Conservation (phyloP, 2,329 filamentous ascomycete genomes). For the Tolypocladium inflatum region DNA sequence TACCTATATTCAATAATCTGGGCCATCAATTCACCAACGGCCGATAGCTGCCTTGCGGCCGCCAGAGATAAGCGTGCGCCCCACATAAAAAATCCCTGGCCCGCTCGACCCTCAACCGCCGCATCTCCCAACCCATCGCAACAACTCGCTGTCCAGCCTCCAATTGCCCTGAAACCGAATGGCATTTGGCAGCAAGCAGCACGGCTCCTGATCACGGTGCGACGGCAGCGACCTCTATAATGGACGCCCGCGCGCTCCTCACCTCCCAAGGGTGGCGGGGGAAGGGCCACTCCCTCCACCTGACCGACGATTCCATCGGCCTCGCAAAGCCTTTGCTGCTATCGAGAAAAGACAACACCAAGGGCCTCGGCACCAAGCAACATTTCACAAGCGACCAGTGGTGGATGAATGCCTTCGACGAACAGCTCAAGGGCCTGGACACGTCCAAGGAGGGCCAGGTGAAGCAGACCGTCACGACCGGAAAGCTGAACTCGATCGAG, state of each 20-base stretch:
- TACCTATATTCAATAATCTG: too few species aligned
- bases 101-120: not conserved
- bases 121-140: not conserved
- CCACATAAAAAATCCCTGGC: not conserved
- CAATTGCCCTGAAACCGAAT: not conserved
- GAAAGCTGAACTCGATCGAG: slow-evolving; percentile 47
- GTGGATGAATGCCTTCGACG: slow-evolving; percentile 95
- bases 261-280: slow-evolving; percentile 85
- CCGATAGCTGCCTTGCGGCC: not conserved
- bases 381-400: slow-evolving; percentile 71
- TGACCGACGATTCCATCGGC: slow-evolving; percentile 60
- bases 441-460: slow-evolving; percentile 47
- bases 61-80: not conserved
- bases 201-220: not conserved
- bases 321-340: slow-evolving; percentile 77
- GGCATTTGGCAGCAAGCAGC: not conserved
- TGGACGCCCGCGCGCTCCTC: slow-evolving; percentile 81
- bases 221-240: slow-evolving; percentile 22
- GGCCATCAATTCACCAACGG: too few species aligned
- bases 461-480: slow-evolving; percentile 44
- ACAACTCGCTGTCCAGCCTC: not conserved
- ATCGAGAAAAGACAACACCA: slow-evolving; percentile 69
- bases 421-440: slow-evolving; percentile 74
- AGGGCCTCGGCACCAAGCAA: slow-evolving; percentile 71
- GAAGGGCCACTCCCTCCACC: slow-evolving; percentile 77